Conservation (phyloP, 2,329 filamentous ascomycete genomes). For the Annulohypoxylon truncatum region DNA sequence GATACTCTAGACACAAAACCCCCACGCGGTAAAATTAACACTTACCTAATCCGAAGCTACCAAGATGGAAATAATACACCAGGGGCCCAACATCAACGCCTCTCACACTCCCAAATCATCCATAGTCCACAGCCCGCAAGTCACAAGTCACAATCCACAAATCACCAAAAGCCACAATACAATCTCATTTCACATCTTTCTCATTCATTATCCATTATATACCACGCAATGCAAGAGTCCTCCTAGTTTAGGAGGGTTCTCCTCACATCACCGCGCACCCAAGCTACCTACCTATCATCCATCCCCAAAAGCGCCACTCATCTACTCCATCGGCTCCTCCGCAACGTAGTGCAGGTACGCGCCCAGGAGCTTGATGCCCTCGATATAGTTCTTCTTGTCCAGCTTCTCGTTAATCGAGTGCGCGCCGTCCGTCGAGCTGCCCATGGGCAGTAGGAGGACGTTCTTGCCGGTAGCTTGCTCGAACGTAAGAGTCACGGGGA, state of each 20-base stretch:
- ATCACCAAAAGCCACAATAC: no score
- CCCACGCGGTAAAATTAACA: no score
- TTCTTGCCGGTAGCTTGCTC: conserved; percentile 99
- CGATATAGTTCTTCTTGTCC: conserved; percentile 96
- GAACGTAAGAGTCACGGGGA: conserved; percentile 96
- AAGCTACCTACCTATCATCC: no score
- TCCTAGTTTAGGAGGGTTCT: no score
- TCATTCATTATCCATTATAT: neutral
- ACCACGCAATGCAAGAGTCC: neutral
- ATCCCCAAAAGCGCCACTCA: neutral
- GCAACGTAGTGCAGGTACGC: conserved; percentile 97
- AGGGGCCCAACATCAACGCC: neutral
- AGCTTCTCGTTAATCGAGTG: conserved; percentile 99
- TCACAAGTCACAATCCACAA: neutral
- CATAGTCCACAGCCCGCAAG: neutral
- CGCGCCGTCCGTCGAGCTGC: conserved; percentile 93
- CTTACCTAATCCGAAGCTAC: no score
- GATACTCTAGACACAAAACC: no score
- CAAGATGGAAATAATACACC: no score
- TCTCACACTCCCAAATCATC: neutral
- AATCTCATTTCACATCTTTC: conserved; percentile 1
- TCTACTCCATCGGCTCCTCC: conserved; percentile 72
- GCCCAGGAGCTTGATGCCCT: conserved; percentile 94
- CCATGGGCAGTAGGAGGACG: conserved; percentile 94
- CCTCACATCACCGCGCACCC: neutral